A percentile compares a stretch with the other conserved stretches of the same genome.
phyloP scores from a whole-genome alignment of 495 filamentous ascomycete genomes.

The Xylaria flabelliformis region DNA sequence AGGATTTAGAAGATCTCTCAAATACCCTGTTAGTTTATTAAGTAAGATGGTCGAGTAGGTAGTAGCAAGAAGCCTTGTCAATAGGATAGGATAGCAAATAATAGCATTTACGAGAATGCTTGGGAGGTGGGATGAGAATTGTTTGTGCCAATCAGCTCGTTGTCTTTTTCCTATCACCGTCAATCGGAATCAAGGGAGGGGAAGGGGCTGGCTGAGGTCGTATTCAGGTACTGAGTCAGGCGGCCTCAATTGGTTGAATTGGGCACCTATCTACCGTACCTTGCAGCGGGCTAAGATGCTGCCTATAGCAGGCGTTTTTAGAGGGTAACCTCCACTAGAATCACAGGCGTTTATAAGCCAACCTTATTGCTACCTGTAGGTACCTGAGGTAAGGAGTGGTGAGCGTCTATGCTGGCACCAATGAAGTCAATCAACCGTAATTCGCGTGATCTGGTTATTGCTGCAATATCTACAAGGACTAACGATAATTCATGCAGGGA shows the following conservation, averaged over 20 bases:
- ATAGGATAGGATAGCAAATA: neutral
- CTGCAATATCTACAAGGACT: neutral
- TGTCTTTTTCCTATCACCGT: constrained; percentile 4
- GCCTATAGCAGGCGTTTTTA: neutral
- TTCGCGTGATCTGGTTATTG: neutral
- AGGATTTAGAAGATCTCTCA: constrained; percentile 2
- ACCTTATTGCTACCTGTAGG: neutral
- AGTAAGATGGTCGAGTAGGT: neutral
- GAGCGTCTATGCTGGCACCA: neutral
- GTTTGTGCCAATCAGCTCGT: neutral
- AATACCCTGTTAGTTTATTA: neutral
- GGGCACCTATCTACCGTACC: neutral
- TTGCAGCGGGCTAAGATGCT: neutral
- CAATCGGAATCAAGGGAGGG: constrained; percentile 11
- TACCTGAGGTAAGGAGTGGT: neutral
- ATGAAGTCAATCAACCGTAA: neutral
- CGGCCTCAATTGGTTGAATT: neutral
- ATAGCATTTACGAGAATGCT: neutral
- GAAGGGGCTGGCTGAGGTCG: constrained; percentile 9
- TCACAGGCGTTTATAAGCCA: too few species aligned
- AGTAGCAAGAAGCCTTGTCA: neutral
- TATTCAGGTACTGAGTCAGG: constrained; percentile 3
- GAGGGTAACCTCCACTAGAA: neutral
- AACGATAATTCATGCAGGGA: neutral
- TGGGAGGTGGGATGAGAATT: neutral